These are phyloP conservation scores for Lipomyces yamadae DNA, from an alignment of 805 yeast genomes.

Conservation along the genomic window DNA sequence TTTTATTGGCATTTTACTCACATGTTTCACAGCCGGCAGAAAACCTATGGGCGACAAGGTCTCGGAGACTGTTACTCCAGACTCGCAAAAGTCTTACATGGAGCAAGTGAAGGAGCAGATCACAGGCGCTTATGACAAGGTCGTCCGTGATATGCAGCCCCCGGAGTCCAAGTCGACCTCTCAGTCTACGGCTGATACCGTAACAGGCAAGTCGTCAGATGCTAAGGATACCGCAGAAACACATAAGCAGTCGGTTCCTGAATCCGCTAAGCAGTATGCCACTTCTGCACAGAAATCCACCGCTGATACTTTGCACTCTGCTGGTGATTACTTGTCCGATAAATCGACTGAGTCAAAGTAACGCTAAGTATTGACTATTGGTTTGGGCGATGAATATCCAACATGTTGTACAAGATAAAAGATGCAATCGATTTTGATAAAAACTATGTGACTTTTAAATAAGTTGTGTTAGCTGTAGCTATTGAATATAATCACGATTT, in stretches of 20 bases:
- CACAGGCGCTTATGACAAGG: conserved; percentile 69
- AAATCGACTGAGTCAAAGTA: conserved; percentile 25
- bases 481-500: no score
- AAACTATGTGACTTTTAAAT: no score
- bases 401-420: no score
- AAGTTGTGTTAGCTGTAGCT: no score
- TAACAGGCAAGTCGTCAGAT: conserved; percentile 56
- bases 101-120: conserved; percentile 74
- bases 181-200: conserved; percentile 71
- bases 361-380: no score
- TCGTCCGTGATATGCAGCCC: conserved; percentile 64
- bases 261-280: conserved; percentile 42
- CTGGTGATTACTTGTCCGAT: conserved; percentile 45
- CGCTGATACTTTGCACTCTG: conserved; percentile 43
- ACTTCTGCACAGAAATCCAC: conserved; percentile 39
- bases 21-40: conserved; percentile 58
- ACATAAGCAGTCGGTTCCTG: conserved; percentile 37
- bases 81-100: conserved; percentile 64
- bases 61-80: conserved; percentile 70
- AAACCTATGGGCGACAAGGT: conserved; percentile 73
- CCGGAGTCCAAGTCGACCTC: conserved; percentile 68
- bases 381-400: no score
- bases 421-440: no score
- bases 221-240: conserved; percentile 61
- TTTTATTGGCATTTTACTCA: not conserved